Base-by-base conservation (phyloP, 306 rosid species). In the Cucurbita pepo region DNA sequence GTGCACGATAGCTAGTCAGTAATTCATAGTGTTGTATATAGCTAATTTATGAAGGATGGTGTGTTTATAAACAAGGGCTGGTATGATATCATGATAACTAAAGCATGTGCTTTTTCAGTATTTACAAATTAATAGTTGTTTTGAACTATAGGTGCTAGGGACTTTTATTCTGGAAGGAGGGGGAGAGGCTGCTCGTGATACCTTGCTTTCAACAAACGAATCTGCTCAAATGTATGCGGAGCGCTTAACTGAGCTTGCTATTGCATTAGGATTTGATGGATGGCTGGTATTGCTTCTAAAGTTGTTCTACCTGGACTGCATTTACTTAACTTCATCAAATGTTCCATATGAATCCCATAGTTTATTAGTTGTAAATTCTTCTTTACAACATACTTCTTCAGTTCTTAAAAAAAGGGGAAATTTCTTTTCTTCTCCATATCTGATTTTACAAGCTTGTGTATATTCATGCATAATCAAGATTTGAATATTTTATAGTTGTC, bases 111-210 rank as follows among this genome's bases (percentile, higher is more conserved):
- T 66, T 8, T 51, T 19, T 63, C 18, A 40, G 30, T 41, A 63
- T n/a, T 63, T 63, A 40, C 34, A 63, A 41, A 18, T 41, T 18
- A 40, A 19, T 40, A 8, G 67, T 45, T 45, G 54, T 50, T 74
- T 69, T 75, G 53, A 57, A 60, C 69, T n/a, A 21, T 72, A 94
- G 99, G 97, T 87, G 71, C 71, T 91, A 85, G 99, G 97, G 58
- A 94, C 99, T 64, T 94, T 94, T 84, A 87, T 94, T 72, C 78
- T 91, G 1, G 99, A 94, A 82, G 84, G 95, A 96, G 86, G 85
- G 3, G 97, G 95, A 76, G 87, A 53, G 69, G 83, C 60, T 60
- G 51, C 61, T 71, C 85, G 89, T 69, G 59, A 94, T 69, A 69
- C 55, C 40, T 75, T 94, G 80, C 86, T 94, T 53, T 79, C 84